Evolutionary conservation across 768 basidiomycete species (phyloP), one percentile per base, ranked within the genome.

Genomic region (Tylopilus sp.): DNA sequence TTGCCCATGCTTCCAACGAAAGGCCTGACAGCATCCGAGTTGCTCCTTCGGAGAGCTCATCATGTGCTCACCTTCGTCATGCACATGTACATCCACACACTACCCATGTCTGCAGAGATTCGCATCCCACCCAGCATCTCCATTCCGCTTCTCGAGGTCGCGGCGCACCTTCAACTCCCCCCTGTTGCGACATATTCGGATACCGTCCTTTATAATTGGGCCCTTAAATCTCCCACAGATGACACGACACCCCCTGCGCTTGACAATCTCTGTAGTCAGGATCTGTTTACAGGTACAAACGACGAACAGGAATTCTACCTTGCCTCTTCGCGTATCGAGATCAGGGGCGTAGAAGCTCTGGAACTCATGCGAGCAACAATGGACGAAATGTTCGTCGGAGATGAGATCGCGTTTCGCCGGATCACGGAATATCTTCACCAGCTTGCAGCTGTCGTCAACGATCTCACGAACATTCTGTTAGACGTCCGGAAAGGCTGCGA

Each of bases 261-360:
- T 6, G 70, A 82, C 48, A 85, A 91, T 61, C 73, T 94, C 45
- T 78, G 78, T 40, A 79, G 77, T 52, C 74, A 76, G 53, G 84
- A 84, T 1, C 71, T 80, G 39, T 95, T 97, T 73, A 93, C 95
- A 1, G 78, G 80, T 20, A 86, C 86, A 5, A 68, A 68, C 18
- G 89, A 92, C 62, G 95, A 98, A 66, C 78, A 81, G 46, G 88
- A 90, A 54, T 98, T 98, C 63, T 97, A 90, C 71, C 77, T 95
- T 42, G 78, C 84, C 40, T 93, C 92, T 0, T 83, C 91, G 2
- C 81, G 88, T 2, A 90, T 94, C 61, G 95, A 98, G 66, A 77
- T 95, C 17, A 79, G 81, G 22, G 94, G 93, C 12, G 91, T 88
- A 1, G 81, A 85, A 45, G 90, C 87, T 0, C 81, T 98, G n/a